Evolutionary conservation across 371 early-diverging fungal species (phyloP).

Genomic region (Circinella minor): DNA sequence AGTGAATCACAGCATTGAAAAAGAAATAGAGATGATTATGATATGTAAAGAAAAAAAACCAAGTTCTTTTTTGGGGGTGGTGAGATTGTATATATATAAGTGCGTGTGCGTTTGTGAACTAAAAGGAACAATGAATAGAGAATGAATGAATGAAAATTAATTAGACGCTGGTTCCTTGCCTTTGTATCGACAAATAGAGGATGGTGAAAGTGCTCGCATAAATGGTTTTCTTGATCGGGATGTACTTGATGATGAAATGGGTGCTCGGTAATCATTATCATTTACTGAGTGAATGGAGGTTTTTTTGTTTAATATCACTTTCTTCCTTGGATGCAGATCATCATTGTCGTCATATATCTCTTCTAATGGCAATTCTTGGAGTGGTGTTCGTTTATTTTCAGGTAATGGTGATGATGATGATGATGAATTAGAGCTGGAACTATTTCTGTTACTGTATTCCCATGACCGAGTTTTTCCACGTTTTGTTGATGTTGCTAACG

Average conservation of each 20-base stretch:
- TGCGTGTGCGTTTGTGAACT: too few species aligned
- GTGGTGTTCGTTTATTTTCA: neutral
- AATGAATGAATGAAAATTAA: neutral
- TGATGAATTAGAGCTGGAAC: neutral
- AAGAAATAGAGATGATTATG: too few species aligned
- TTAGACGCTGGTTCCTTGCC: constrained; percentile 3
- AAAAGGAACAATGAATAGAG: neutral
- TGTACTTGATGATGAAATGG: neutral
- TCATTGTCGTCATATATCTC: neutral
- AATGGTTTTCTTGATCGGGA: constrained; percentile 4
- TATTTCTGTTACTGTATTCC: constrained; percentile 3
- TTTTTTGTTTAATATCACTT: neutral
- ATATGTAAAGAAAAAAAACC: too few species aligned
- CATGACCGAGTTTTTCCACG: constrained; percentile 7
- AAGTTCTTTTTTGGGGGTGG: too few species aligned
- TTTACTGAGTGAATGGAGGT: neutral
- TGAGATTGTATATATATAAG: too few species aligned
- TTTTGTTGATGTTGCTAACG: neutral
- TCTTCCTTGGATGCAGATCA: constrained; percentile 7
- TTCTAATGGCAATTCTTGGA: constrained; percentile 1
- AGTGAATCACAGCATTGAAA: neutral
- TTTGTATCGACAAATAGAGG: neutral
- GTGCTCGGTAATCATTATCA: constrained; percentile 1
- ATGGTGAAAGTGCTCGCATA: constrained; percentile 5
- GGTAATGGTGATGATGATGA: neutral